Evolutionary conservation across 495 filamentous ascomycete species (phyloP).

Genomic region (Penicillium canescens): DNA sequence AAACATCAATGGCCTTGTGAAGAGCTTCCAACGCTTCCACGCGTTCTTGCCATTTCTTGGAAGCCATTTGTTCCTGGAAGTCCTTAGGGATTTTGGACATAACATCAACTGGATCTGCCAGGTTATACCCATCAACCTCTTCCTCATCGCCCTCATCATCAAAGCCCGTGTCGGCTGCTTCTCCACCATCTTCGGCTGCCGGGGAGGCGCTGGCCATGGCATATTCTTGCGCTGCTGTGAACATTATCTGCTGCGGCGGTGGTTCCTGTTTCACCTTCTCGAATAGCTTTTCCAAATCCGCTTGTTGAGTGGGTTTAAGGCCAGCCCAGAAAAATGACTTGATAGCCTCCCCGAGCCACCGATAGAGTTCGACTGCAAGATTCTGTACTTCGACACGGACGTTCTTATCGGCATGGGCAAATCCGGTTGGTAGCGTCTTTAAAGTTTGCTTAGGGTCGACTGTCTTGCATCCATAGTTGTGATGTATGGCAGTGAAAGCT

Average conservation of each 20-base stretch:
- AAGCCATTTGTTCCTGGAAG: constrained; percentile 78
- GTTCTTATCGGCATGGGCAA: constrained; percentile 97
- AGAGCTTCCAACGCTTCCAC: constrained; percentile 92
- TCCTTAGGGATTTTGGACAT: constrained; percentile 78
- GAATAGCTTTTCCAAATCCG: constrained; percentile 91
- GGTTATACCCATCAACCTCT: constrained; percentile 80
- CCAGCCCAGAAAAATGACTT: constrained; percentile 98
- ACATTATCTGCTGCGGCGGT: constrained; percentile 82
- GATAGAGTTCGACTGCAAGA: constrained; percentile 89
- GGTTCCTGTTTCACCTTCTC: constrained; percentile 89
- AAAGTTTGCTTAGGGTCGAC: constrained; percentile 95
- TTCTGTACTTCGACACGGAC: constrained; percentile 93
- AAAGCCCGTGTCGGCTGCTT: constrained; percentile 58
- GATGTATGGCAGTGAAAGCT: constrained; percentile 79
- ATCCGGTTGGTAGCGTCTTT: constrained; percentile 86
- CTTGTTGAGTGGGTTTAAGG: constrained; percentile 92
- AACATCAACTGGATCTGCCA: constrained; percentile 89
- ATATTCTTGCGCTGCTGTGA: constrained; percentile 87
- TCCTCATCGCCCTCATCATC: constrained; percentile 64
- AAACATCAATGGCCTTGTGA: constrained; percentile 74
- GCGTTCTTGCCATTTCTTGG: constrained; percentile 97
- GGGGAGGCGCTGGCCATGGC: constrained; percentile 65
- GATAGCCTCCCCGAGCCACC: constrained; percentile 97
- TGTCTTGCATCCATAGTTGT: constrained; percentile 94
- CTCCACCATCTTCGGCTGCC: constrained; percentile 50